Conservation (phyloP, 768 basidiomycete species). For the Mrakia blollopis region DNA sequence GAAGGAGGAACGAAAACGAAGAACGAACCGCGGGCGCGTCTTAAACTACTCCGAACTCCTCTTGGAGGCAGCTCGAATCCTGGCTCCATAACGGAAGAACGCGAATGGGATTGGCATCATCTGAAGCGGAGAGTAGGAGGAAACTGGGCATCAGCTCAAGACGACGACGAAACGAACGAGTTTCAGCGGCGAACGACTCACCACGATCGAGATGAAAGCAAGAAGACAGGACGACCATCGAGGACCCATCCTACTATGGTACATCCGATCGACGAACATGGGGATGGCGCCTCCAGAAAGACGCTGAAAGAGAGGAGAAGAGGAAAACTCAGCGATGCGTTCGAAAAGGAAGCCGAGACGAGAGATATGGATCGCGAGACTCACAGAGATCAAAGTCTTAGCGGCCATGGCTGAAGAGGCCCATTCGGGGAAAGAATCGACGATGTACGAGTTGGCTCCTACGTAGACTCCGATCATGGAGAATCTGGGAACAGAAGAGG, state of each 20-base stretch:
- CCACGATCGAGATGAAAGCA: constrained; percentile 1
- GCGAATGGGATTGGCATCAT: constrained; percentile 58
- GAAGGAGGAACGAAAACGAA: too few species aligned
- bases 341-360: too few species aligned
- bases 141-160: neutral
- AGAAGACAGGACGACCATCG: constrained; percentile 5
- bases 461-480: constrained; percentile 19
- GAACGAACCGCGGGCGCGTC: too few species aligned
- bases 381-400: constrained; percentile 14
- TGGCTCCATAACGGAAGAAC: constrained; percentile 63
- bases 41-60: constrained; percentile 27
- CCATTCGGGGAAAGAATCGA: constrained; percentile 16
- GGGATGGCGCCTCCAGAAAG: constrained; percentile 10
- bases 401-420: constrained; percentile 24
- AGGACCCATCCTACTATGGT: constrained; percentile 7
- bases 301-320: constrained; percentile 1
- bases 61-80: constrained; percentile 54
- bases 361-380: neutral
- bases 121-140: neutral
- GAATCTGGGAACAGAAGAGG: neutral
- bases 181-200: neutral
- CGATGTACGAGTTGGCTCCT: constrained; percentile 21
- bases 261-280: constrained; percentile 27
- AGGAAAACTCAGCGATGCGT: neutral
- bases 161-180: neutral